A percentile compares a stretch with the other conserved stretches of the same genome.
Evolutionary conservation across 1,284 basidiomycete species (phyloP).

Genomic region (Austroboletus novae-zelandiae): DNA sequence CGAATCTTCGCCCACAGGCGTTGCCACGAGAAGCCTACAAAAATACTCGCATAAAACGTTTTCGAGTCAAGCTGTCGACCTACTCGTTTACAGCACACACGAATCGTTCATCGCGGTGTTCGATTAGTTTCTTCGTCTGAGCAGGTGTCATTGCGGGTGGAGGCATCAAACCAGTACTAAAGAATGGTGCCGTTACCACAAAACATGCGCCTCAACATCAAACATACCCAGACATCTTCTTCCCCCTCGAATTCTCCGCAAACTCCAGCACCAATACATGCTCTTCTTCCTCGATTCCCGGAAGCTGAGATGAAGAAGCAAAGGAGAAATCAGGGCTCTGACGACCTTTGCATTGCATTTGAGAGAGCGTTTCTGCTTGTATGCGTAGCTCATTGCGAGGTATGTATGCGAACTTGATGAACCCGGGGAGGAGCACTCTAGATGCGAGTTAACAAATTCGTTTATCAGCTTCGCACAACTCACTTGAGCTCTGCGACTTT

Average conservation of each 20-base stretch:
- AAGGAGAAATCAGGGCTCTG: slow-evolving; percentile 43
- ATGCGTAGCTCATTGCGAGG: slow-evolving; percentile 63
- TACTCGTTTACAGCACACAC: slow-evolving; percentile 71
- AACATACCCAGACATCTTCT: slow-evolving; percentile 33
- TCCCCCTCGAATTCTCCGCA: slow-evolving; percentile 53
- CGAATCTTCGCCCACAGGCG: slow-evolving; percentile 55
- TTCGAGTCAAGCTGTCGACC: slow-evolving; percentile 15
- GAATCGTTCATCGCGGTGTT: slow-evolving; percentile 70
- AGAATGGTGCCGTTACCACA: background rate
- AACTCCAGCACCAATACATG: slow-evolving; percentile 77
- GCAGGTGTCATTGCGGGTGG: slow-evolving; percentile 54
- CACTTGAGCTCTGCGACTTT: slow-evolving; percentile 87
- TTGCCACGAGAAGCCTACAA: slow-evolving; percentile 60
- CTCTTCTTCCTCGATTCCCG: slow-evolving; percentile 43
- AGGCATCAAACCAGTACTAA: slow-evolving; percentile 41
- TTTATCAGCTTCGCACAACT: slow-evolving; percentile 12
- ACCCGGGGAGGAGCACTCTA: slow-evolving; percentile 78
- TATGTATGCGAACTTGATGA: slow-evolving; percentile 83
- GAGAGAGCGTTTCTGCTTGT: slow-evolving; percentile 41
- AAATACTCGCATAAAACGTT: background rate
- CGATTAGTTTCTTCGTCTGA: slow-evolving; percentile 69
- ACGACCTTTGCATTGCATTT: slow-evolving; percentile 20
- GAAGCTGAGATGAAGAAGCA: slow-evolving; percentile 19
- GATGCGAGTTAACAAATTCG: background rate
- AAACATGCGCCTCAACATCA: background rate